Base-by-base conservation (phyloP, 2,329 filamentous ascomycete species). In the Blumeria graminis region DNA sequence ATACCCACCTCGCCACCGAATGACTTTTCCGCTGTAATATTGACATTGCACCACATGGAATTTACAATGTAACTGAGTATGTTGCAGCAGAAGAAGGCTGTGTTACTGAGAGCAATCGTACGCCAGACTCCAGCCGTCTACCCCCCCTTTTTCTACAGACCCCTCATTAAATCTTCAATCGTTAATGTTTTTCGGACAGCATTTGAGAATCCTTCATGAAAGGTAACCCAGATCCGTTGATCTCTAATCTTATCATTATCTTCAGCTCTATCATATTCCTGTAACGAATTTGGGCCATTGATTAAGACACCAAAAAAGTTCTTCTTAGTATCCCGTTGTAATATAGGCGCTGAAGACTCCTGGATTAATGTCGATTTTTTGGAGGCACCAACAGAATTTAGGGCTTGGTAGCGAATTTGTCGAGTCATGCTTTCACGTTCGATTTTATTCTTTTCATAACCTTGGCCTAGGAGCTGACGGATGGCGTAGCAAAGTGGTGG, bases 401-500 rank as follows among this genome's bases (percentile, higher is more conserved):
- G 64, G 62, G 59, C 38, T 28, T 28, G 22, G 22, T 28, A 28
- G 2, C 22, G 22, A 28, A 28, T 4, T 28, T 28, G 22, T 28
- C 22, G 22, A 28, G 22, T 28, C 4, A 28, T 28, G 22, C 78
- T 78, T 54, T 85, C 82, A 13, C 82, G 80, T 36, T 80, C 71
- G 34, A 76, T 71, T 11, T 82, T 76, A 52, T 86, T 82, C 64
- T 84, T 86, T 58, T 78, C 79, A 63, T 90, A 84, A 67, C 96
- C 90, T 66, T 92, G 86, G 64, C 94, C 88, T 0, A 98, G 75
- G 8, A 95, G 89, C 67, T 95, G 90, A 22, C 92, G 81, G 6
- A 98, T 83, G 1, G 90, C 90, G 65, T 87, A 98, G n/a, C 92
- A 79, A 0, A 86, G 86, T 0, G 86, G 87, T 0, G 79, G 80